Base-by-base conservation (phyloP, 2,329 filamentous ascomycete species). In the Trichoderma koningii region DNA sequence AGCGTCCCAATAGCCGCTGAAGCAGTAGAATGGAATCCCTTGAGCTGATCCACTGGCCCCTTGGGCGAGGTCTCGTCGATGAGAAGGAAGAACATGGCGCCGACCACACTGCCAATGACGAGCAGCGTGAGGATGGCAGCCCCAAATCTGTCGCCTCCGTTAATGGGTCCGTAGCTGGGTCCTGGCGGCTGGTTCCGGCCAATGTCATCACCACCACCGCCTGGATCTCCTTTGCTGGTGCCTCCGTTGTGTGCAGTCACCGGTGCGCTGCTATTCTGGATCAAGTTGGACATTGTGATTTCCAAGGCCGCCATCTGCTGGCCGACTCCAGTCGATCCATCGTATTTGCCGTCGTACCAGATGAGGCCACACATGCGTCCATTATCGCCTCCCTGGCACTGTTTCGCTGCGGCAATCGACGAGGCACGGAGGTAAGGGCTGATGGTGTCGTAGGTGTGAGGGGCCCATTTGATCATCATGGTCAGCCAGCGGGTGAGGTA, bases 301-400 rank as follows among this genome's bases (percentile, higher is more conserved):
- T 90, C 86, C 73, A 91, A 78, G 2, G 85, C 87, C 1, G 85
- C 82, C 88, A 91, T 91, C 75, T 90, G 87, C 73, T 90, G 87
- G 5, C 89, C 89, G 2, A 90, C 83, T 7, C 88, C 88, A 7
- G 80, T 82, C 1, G 79, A 80, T 26, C 85, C 84, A 72, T 90
- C 87, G 75, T 83, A 89, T 9, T 75, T 74, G 64, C 80, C 77
- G 61, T 82, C 79, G 52, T 81, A 82, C 86, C 87, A 89, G 66
- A 82, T 82, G 61, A 86, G 74, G 9, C 87, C 85, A 69, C 86
- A 89, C 79, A 86, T 82, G 28, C 81, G 81, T 3, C 82, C 80
- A 67, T 85, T 86, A 28, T 72, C 68, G 17, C 86, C 86, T 28
- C 85, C 87, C 0, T 76, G 80, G 68, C 87, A 89, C 66, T 87